Conservation (phyloP, 352 stramenopile genomes). For the Globisporangium polare region DNA sequence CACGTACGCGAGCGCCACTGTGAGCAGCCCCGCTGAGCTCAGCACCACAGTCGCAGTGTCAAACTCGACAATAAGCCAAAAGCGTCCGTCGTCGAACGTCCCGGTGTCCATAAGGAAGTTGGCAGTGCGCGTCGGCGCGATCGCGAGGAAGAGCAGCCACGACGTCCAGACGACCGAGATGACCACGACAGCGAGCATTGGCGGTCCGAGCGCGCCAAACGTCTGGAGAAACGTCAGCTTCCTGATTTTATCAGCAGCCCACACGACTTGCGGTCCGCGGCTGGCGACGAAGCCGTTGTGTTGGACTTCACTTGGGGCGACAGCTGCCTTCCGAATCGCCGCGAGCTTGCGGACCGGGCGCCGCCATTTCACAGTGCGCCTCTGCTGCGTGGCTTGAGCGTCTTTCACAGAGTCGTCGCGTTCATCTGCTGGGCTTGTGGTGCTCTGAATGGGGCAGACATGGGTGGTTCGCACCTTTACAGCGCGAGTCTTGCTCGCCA, state of each 20-base stretch:
- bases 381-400: background rate
- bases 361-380: background rate
- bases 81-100: conserved; percentile 29
- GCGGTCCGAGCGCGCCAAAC: conserved; percentile 3
- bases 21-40: conserved; percentile 13
- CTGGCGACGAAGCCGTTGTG: background rate
- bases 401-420: background rate
- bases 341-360: background rate
- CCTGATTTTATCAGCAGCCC: background rate
- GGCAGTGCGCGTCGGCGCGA: conserved; percentile 25
- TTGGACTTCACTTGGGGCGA: background rate
- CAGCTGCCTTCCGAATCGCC: background rate
- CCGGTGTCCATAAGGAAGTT: conserved; percentile 36
- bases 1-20: conserved; percentile 12
- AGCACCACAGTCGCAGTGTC: conserved; percentile 9
- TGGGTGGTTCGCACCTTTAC: background rate
- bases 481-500: background rate
- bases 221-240: conserved; percentile 8
- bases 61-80: conserved; percentile 33
- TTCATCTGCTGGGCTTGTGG: background rate
- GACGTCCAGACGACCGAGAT: conserved; percentile 27
- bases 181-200: conserved; percentile 1
- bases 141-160: conserved; percentile 26
- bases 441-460: background rate
- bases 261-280: background rate